Conservation (phyloP, 768 basidiomycete genomes). For the Naematelia aurantialba region DNA sequence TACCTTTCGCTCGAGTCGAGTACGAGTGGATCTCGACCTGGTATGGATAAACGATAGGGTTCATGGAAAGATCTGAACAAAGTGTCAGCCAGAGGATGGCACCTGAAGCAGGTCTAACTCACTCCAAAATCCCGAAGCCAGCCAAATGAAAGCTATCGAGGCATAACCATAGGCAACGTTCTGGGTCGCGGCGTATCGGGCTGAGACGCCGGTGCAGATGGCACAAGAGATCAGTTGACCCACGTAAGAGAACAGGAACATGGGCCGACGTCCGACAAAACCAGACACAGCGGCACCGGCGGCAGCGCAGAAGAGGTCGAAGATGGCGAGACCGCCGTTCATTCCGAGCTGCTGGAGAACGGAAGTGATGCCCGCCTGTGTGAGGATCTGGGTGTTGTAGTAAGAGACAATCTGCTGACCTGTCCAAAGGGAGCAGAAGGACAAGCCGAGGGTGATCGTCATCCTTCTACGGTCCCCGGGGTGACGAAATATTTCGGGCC, state of each 20-base stretch:
- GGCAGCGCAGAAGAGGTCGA: conserved; percentile 9
- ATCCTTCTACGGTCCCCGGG: conserved; percentile 67
- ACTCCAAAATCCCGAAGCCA: conserved; percentile 10
- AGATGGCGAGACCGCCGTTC: conserved; percentile 19
- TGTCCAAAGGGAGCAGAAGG: conserved; percentile 67
- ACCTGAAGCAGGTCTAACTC: neutral
- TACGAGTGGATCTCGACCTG: conserved; percentile 6
- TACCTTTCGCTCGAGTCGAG: conserved; percentile 10
- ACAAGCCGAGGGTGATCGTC: conserved; percentile 64
- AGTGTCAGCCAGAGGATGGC: neutral
- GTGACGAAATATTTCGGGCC: conserved; percentile 50
- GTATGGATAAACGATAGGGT: conserved; percentile 10
- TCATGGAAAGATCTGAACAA: conserved; percentile 4
- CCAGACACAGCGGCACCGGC: conserved; percentile 9
- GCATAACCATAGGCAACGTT: conserved; percentile 4
- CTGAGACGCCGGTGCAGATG: conserved; percentile 11
- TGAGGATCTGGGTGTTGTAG: conserved; percentile 23
- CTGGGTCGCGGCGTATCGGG: conserved; percentile 13
- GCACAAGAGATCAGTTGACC: conserved; percentile 5
- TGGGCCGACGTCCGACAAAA: conserved; percentile 10
- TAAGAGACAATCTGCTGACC: conserved; percentile 55
- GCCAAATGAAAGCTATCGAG: conserved; percentile 6
- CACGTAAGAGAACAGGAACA: conserved; percentile 5
- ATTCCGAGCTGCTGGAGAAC: conserved; percentile 13
- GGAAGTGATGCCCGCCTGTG: conserved; percentile 27